These are phyloP conservation scores for Aureobasidium uvarum DNA, from an alignment of 2,329 filamentous ascomycete species.

Conservation along the genomic window DNA sequence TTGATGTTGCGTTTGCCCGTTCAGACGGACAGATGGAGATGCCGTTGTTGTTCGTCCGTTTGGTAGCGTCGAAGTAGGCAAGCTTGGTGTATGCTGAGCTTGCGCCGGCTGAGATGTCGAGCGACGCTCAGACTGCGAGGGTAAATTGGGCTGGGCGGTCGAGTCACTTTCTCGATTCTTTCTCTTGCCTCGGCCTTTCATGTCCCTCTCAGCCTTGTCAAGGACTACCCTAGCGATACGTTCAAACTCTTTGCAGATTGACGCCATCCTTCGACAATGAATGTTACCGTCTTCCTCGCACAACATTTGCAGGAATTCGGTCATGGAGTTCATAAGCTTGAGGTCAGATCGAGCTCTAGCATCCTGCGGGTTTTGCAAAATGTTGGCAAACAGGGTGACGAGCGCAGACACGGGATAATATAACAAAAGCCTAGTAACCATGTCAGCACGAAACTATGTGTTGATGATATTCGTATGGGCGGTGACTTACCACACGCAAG, in stretches of 20 bases:
- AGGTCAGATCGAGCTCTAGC: conserved; percentile 83
- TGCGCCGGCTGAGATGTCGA: not conserved
- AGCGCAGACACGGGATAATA: conserved; percentile 96
- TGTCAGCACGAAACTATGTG: not conserved
- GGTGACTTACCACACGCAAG: conserved; percentile 79
- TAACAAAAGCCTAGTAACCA: conserved; percentile 66
- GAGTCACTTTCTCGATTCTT: conserved; percentile 62
- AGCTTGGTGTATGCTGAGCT: conserved; percentile 30
- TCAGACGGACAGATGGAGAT: not conserved
- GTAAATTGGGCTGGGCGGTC: not conserved
- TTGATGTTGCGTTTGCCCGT: not conserved
- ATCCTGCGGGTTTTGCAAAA: conserved; percentile 91
- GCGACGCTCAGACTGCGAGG: not conserved
- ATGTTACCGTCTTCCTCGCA: conserved; percentile 74
- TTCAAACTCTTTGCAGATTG: conserved; percentile 93
- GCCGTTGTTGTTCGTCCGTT: not conserved
- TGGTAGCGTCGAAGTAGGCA: conserved; percentile 30
- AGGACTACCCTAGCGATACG: conserved; percentile 87
- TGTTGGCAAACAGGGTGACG: conserved; percentile 93
- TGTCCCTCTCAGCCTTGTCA: conserved; percentile 86
- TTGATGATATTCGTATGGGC: not conserved
- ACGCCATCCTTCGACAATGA: conserved; percentile 89
- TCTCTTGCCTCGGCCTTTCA: conserved; percentile 75
- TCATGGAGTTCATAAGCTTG: conserved; percentile 86
- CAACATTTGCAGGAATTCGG: conserved; percentile 85